phyloP scores from a whole-genome alignment of 306 rosid genomes.

The Quercus bicolor region DNA sequence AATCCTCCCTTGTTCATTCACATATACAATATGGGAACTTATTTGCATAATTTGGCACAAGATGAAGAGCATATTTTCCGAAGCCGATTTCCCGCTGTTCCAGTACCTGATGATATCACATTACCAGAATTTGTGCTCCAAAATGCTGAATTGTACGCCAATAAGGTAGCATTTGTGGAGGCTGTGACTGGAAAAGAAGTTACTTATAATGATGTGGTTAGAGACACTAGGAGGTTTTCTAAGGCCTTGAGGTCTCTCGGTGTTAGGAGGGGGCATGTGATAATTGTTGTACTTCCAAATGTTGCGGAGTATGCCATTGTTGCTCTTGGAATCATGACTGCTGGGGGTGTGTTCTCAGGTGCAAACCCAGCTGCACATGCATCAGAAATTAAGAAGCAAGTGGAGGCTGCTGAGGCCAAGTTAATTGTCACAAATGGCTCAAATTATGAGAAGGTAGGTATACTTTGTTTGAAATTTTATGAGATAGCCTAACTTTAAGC shows the following conservation, averaged over 20 bases:
- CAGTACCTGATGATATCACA: slow-evolving; percentile 61
- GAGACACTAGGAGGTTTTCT: slow-evolving; percentile 55
- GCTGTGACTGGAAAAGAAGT: slow-evolving; percentile 61
- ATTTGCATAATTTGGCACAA: slow-evolving; percentile 6
- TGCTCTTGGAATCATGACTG: slow-evolving; percentile 79
- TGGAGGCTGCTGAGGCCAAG: slow-evolving; percentile 67
- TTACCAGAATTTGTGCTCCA: slow-evolving; percentile 81
- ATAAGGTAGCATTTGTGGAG: slow-evolving; percentile 86
- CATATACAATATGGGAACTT: slow-evolving; percentile 39
- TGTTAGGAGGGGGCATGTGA: slow-evolving; percentile 69
- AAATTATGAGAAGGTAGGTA: slow-evolving; percentile 61
- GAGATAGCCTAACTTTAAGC: background rate
- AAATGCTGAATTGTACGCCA: slow-evolving; percentile 49
- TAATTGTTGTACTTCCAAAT: slow-evolving; percentile 81
- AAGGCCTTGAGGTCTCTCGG: slow-evolving; percentile 79
- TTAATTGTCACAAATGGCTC: slow-evolving; percentile 57
- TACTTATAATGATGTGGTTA: slow-evolving; percentile 59
- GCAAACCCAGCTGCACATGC: slow-evolving; percentile 71
- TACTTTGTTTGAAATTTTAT: background rate
- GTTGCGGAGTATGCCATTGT: slow-evolving; percentile 71
- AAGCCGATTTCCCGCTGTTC: slow-evolving; percentile 52
- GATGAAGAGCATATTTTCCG: slow-evolving; percentile 54
- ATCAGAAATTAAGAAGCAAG: slow-evolving; percentile 80
- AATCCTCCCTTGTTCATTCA: background rate
- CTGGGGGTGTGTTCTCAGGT: slow-evolving; percentile 87